Percentiles rank a stretch among this genome's conserved stretches.
Evolutionary conservation across 78 protist genomes (phyloP).

Genomic region (Ministeria vibrans): DNA sequence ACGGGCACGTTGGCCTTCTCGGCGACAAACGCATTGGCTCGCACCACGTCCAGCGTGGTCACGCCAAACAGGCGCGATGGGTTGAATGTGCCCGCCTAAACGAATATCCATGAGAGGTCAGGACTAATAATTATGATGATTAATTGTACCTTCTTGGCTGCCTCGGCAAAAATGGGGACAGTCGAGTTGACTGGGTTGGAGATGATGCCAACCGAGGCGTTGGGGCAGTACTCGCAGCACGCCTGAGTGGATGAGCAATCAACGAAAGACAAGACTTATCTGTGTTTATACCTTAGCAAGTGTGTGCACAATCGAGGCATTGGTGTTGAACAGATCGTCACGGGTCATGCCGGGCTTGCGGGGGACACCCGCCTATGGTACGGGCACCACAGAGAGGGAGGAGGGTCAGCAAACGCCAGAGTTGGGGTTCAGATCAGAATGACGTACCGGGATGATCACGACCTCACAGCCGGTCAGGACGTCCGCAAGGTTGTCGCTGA

Average conservation of each 20-base stretch:
- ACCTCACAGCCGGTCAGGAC: slow-evolving; percentile 56
- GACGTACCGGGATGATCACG: slow-evolving; percentile 67
- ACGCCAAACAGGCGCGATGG: slow-evolving; percentile 63
- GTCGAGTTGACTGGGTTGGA: slow-evolving; percentile 84
- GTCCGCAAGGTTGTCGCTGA: slow-evolving; percentile 22
- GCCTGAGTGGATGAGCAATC: neutral
- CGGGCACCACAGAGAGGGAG: no score
- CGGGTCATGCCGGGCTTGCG: slow-evolving; percentile 85
- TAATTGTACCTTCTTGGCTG: slow-evolving; percentile 41
- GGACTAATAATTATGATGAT: no score
- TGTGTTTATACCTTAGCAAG: slow-evolving; percentile 46
- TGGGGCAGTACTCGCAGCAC: slow-evolving; percentile 42
- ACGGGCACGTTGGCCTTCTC: slow-evolving; percentile 10
- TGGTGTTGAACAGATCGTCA: slow-evolving; percentile 77
- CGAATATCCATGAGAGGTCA: no score
- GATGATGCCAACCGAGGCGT: slow-evolving; percentile 61
- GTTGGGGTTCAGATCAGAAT: no score
- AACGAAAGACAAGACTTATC: neutral
- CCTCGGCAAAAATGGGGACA: slow-evolving; percentile 69
- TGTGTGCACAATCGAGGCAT: slow-evolving; percentile 56
- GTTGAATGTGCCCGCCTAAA: slow-evolving; percentile 40
- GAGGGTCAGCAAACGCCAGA: no score
- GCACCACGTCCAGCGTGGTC: slow-evolving; percentile 70
- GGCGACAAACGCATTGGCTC: slow-evolving; percentile 70
- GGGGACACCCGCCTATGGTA: slow-evolving; percentile 92